Evolutionary conservation across 331 rosid species (phyloP), one percentile per base, ranked within the genome.

Genomic region (Pyracantha coccinea): DNA sequence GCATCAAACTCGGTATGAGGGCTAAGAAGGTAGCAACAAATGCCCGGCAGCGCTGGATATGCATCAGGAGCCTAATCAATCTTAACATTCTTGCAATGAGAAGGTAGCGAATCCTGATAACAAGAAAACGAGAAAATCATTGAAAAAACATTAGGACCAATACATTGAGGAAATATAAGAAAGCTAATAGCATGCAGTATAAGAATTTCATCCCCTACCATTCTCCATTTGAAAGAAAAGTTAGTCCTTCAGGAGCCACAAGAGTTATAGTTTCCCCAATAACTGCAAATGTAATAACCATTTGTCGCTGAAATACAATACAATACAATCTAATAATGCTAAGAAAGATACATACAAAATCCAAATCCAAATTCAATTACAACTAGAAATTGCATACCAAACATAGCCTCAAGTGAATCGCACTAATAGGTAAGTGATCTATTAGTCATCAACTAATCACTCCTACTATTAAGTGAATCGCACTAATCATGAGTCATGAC

Each of bases 1-100:
- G 99, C 99, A 92, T 94, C 88, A 94, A 83, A 82, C 99, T 94
- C 27, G 99, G 99, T 77, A 94, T 87, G 76, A 94, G 99, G 32
- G 96, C 84, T 75, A 94, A 80, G 81, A 94, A 94, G 63, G 99
- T 94, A 55, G 97, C 97, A 60, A 94, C 84, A 84, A 94, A 94
- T 38, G 93, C 96, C 75, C 96, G 90, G 82, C 82, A 94, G 63
- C 85, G 91, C 85, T 80, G 17, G 75, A 94, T 93, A 73, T 94
- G 35, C 96, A 94, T 90, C 81, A 94, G 91, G 71, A 94, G 85
- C 89, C 97, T 87, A 82, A 92, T 82, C 88, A 94, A 69, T 75
- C 99, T 85, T 75, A 94, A 80, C 97, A 94, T 28, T 89, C 99
- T 92, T 81, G 92, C 95, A 71, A 94, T 89, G 70, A 94, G 95